Conservation (phyloP, 2,329 filamentous ascomycete species). For the Cladobotryum protrusum region DNA sequence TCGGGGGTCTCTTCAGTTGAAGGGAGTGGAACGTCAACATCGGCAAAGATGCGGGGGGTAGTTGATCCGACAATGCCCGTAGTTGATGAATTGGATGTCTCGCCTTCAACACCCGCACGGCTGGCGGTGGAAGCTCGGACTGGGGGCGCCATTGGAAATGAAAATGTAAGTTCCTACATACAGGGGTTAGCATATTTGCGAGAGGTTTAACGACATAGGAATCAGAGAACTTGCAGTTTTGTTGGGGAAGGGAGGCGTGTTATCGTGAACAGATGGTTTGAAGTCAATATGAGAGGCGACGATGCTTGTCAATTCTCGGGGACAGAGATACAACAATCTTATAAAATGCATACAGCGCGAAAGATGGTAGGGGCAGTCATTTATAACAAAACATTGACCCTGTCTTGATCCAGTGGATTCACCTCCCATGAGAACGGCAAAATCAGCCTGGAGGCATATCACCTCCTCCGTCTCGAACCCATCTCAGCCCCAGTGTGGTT, state of each 20-base stretch:
- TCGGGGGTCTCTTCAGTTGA: slow-evolving; percentile 11
- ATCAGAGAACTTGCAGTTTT: background rate
- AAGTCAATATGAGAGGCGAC: no score
- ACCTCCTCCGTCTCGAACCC: background rate
- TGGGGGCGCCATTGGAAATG: background rate
- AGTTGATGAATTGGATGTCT: no score
- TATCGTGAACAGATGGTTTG: no score
- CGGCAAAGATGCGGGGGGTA: background rate
- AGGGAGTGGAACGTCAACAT: slow-evolving; percentile 11
- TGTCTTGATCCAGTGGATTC: background rate
- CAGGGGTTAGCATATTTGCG: no score
- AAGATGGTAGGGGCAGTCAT: no score
- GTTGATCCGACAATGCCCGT: background rate
- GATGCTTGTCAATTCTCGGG: no score
- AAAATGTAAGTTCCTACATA: background rate
- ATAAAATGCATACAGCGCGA: no score
- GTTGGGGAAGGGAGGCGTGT: no score
- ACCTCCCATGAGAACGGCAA: background rate
- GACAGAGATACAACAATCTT: no score
- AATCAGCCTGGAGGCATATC: background rate
- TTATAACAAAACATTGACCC: no score
- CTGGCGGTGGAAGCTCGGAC: background rate
- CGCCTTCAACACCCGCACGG: background rate
- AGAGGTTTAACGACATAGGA: no score
- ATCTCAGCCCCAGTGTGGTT: background rate